Conservation (phyloP, 2,329 filamentous ascomycete genomes). For the Exophiala alcalophila region DNA sequence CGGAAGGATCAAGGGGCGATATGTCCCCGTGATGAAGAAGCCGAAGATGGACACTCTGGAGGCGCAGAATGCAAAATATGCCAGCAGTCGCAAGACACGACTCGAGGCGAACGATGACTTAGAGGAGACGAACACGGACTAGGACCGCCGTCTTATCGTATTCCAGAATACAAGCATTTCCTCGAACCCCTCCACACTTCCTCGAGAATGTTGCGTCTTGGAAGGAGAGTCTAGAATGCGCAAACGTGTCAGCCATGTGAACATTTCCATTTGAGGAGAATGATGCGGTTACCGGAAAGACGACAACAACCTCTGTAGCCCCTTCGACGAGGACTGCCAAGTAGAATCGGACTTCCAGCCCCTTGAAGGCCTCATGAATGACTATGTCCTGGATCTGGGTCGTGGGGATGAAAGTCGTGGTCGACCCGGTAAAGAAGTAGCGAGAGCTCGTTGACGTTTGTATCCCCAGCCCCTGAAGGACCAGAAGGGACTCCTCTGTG, state of each 20-base stretch:
- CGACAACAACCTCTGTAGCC: conserved; percentile 86
- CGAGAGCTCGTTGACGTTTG: conserved; percentile 74
- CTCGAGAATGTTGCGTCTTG: conserved; percentile 71
- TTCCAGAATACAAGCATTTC: conserved; percentile 71
- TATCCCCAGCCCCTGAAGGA: conserved; percentile 83
- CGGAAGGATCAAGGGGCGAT: conserved; percentile 54
- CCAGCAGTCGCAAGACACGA: conserved; percentile 49
- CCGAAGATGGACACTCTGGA: conserved; percentile 57
- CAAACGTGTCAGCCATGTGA: conserved; percentile 1
- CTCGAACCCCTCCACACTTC: conserved; percentile 84
- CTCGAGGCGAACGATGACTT: conserved; percentile 30
- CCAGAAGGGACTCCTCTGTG: conserved; percentile 77
- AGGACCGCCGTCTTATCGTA: conserved; percentile 12
- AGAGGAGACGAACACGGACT: conserved; percentile 8
- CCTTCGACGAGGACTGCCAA: conserved; percentile 85
- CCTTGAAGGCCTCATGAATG: conserved; percentile 90
- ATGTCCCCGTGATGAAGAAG: conserved; percentile 56
- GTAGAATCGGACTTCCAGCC: conserved; percentile 88
- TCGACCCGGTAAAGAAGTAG: conserved; percentile 62
- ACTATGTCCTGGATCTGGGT: conserved; percentile 89
- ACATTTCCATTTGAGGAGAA: neutral
- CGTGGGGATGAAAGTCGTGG: conserved; percentile 81
- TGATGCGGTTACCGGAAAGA: conserved; percentile 69
- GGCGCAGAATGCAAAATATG: conserved; percentile 61
- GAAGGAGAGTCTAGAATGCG: conserved; percentile 59